phyloP scores from a whole-genome alignment of 768 basidiomycete species.

The Ramaria sp. region DNA sequence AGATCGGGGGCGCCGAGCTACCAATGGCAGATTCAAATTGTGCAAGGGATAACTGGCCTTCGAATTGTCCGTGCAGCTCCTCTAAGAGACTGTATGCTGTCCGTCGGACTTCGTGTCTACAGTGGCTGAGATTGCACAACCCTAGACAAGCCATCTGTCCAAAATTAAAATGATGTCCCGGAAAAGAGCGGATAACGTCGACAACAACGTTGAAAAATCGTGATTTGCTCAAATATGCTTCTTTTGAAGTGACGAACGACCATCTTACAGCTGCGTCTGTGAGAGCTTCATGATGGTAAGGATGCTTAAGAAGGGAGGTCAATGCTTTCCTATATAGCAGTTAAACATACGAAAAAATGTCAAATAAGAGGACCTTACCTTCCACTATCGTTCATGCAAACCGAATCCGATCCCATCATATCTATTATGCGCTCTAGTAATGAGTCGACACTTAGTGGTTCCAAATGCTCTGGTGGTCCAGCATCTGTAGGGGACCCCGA shows the following conservation, averaged over 20 bases:
- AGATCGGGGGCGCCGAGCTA: slow-evolving; percentile 64
- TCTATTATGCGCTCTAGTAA: slow-evolving; percentile 59
- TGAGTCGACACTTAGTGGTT: slow-evolving; percentile 38
- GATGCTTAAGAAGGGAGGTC: slow-evolving; percentile 51
- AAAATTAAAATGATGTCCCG: slow-evolving; percentile 52
- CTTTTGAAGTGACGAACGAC: slow-evolving; percentile 50
- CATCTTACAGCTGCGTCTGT: slow-evolving; percentile 56
- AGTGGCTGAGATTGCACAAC: slow-evolving; percentile 77
- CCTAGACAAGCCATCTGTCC: slow-evolving; percentile 68
- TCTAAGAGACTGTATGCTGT: slow-evolving; percentile 73
- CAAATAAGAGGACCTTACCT: slow-evolving; percentile 38
- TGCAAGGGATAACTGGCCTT: slow-evolving; percentile 57
- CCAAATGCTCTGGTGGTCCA: slow-evolving; percentile 35
- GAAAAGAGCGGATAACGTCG: slow-evolving; percentile 45
- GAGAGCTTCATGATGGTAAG: slow-evolving; percentile 42
- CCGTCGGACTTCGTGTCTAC: slow-evolving; percentile 48
- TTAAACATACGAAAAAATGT: neutral
- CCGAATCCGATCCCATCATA: slow-evolving; percentile 52
- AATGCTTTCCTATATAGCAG: slow-evolving; percentile 55
- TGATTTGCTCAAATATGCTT: slow-evolving; percentile 35
- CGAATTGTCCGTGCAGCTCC: slow-evolving; percentile 52
- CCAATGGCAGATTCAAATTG: slow-evolving; percentile 65
- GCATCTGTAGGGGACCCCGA: slow-evolving; percentile 53
- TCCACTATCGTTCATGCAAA: slow-evolving; percentile 39
- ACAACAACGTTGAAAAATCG: slow-evolving; percentile 73